Conservation (phyloP, 495 filamentous ascomycete species). For the Podospora pseudopauciseta region DNA sequence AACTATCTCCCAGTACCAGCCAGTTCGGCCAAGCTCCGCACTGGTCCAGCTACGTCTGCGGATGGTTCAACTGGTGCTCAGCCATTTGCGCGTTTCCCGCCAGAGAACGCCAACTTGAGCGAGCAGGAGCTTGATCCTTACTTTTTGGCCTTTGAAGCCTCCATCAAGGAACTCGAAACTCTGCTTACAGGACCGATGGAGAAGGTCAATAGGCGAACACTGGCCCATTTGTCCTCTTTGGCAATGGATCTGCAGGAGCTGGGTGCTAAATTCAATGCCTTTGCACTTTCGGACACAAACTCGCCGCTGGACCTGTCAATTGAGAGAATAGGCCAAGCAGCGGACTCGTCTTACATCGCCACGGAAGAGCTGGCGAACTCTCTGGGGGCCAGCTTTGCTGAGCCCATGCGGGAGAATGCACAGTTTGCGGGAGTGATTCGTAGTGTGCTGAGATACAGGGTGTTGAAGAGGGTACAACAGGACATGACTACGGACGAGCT, state of each 20-base stretch:
- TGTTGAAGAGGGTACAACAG: conserved; percentile 90
- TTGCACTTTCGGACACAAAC: conserved; percentile 87
- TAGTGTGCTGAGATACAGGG: conserved; percentile 77
- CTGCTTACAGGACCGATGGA: conserved; percentile 89
- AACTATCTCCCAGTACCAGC: conserved; percentile 82
- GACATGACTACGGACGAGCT: conserved; percentile 95
- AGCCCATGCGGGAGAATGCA: conserved; percentile 94
- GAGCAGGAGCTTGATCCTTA: conserved; percentile 94
- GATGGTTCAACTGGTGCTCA: conserved; percentile 56
- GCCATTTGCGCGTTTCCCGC: conserved; percentile 73
- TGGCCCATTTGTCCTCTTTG: conserved; percentile 75
- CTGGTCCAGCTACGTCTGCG: conserved; percentile 44
- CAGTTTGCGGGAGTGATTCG: conserved; percentile 95
- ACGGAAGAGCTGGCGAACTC: conserved; percentile 84
- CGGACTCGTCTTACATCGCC: conserved; percentile 92
- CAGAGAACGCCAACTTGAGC: conserved; percentile 65
- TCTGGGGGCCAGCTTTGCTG: conserved; percentile 84
- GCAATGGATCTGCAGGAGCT: conserved; percentile 89
- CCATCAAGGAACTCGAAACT: conserved; percentile 80
- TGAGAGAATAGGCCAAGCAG: conserved; percentile 89
- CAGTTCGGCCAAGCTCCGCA: conserved; percentile 77
- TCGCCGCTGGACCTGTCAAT: conserved; percentile 87
- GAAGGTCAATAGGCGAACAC: conserved; percentile 85
- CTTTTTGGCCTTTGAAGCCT: conserved; percentile 84
- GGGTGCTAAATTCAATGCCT: conserved; percentile 92